Percentiles rank a stretch among this genome's conserved stretches.
Evolutionary conservation across 2,329 filamentous ascomycete species (phyloP).

Genomic region (Xylaria hypoxylon): DNA sequence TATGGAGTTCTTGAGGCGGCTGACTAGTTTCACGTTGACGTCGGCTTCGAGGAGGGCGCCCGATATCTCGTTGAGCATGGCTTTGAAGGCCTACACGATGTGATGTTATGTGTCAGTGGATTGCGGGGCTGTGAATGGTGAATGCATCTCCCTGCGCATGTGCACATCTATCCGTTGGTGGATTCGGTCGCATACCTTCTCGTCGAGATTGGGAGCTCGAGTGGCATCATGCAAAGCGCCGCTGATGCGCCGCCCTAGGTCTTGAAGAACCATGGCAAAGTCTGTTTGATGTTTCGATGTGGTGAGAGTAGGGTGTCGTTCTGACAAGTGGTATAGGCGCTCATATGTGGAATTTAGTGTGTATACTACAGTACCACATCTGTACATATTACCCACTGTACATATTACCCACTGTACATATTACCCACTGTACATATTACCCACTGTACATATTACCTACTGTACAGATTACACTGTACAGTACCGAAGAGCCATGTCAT

Average conservation of each 20-base stretch:
- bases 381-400: too few species aligned
- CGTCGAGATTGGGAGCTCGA: constrained; percentile 90
- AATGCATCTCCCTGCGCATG: constrained; percentile 1
- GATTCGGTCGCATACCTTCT: constrained; percentile 74
- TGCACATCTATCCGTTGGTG: constrained; percentile 23
- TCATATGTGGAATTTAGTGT: not conserved
- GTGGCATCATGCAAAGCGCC: constrained; percentile 94
- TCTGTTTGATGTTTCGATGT: not conserved
- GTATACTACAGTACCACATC: too few species aligned
- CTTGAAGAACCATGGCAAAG: constrained; percentile 91
- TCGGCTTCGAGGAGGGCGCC: constrained; percentile 95
- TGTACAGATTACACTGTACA: too few species aligned
- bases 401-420: too few species aligned
- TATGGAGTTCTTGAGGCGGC: constrained; percentile 92
- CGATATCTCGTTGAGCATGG: constrained; percentile 98
- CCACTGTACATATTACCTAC: too few species aligned
- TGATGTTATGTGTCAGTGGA: constrained; percentile 51
- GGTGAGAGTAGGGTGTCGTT: not conserved
- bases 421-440: too few species aligned
- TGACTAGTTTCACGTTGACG: constrained; percentile 94
- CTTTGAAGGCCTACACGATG: constrained; percentile 83
- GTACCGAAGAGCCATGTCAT: too few species aligned
- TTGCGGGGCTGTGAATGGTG: constrained; percentile 23
- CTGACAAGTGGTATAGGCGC: not conserved
- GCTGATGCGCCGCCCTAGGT: constrained; percentile 98